phyloP scores from a whole-genome alignment of 257 asterid genomes.

The Orobanche coerulescens region DNA sequence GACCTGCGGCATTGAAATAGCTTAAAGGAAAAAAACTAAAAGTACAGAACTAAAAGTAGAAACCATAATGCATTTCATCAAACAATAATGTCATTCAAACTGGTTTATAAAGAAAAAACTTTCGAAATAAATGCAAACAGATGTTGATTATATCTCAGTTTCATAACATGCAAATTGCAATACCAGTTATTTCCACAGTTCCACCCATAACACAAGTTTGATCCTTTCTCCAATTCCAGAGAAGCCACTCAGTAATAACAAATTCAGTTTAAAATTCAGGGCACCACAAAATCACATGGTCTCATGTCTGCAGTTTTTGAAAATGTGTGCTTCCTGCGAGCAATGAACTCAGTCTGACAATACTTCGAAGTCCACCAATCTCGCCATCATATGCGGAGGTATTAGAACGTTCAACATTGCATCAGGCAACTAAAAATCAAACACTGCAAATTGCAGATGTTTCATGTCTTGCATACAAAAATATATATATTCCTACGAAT shows the following conservation, averaged over 20 bases:
- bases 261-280: slow-evolving; percentile 10
- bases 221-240: background rate
- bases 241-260: background rate
- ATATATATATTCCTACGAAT: background rate
- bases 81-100: background rate
- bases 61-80: background rate
- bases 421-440: slow-evolving; percentile 16
- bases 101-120: background rate
- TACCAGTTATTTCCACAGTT: slow-evolving; percentile 2
- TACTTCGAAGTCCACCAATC: background rate
- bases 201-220: background rate
- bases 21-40: background rate
- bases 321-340: no score
- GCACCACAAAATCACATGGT: background rate
- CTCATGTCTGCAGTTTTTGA: background rate
- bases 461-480: background rate
- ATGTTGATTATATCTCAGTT: background rate
- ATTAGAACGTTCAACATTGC: background rate
- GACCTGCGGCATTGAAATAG: slow-evolving; percentile 35
- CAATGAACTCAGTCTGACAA: background rate
- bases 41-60: background rate
- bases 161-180: slow-evolving; percentile 5
- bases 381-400: slow-evolving; percentile 1
- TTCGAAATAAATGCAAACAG: background rate
- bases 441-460: background rate